A percentile compares a stretch with the other conserved stretches of the same genome.
phyloP scores from a whole-genome alignment of 768 basidiomycete species.

The Dendrothele bispora region DNA sequence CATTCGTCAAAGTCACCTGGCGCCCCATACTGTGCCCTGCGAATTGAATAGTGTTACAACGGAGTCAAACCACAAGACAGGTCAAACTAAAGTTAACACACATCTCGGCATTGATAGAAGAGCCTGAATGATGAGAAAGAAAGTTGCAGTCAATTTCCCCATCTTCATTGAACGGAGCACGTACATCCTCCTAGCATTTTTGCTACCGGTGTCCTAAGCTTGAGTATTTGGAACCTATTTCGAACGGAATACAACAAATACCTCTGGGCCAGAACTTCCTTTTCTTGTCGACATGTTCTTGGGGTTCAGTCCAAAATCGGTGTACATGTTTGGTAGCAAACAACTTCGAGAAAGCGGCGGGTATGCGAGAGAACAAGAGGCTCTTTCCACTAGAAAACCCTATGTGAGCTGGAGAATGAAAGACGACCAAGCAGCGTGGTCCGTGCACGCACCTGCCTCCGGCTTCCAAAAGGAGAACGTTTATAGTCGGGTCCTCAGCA shows the following conservation, averaged over 20 bases:
- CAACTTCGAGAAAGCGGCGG: constrained; percentile 41
- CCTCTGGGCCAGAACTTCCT: constrained; percentile 68
- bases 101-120: constrained; percentile 65
- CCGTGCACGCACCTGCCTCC: constrained; percentile 51
- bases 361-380: constrained; percentile 40
- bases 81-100: constrained; percentile 9
- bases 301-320: constrained; percentile 56
- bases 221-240: neutral
- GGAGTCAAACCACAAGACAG: neutral
- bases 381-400: constrained; percentile 51
- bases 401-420: too few relatives aligned
- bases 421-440: too few relatives aligned
- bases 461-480: constrained; percentile 59
- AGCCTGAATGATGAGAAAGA: constrained; percentile 45
- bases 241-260: constrained; percentile 21
- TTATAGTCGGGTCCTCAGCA: constrained; percentile 51
- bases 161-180: neutral
- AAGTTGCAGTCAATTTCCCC: too few relatives aligned
- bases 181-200: constrained; percentile 75
- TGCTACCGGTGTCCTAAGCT: constrained; percentile 36
- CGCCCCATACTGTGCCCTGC: constrained; percentile 61
- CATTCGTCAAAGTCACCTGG: constrained; percentile 73
- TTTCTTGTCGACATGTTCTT: constrained; percentile 45
- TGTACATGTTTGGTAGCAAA: constrained; percentile 46
- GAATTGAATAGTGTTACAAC: neutral